Evolutionary conservation across 2,329 filamentous ascomycete species (phyloP), one percentile per base, ranked within the genome.

Genomic region (Nigrospora sphaerica): DNA sequence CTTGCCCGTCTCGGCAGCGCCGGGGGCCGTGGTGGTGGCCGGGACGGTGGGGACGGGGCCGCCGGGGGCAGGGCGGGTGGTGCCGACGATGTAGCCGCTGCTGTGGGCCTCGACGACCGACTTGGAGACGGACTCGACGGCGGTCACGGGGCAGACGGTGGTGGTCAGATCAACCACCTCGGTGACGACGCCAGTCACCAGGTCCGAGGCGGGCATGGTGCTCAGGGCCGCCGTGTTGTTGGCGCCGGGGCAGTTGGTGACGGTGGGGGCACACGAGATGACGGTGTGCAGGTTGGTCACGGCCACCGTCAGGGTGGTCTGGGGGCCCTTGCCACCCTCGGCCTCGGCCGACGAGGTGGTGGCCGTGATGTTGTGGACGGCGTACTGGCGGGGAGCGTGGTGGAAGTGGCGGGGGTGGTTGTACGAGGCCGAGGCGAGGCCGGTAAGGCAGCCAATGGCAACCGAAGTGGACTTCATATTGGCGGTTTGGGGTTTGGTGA

Each of bases 101-200:
- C 54, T 57, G 57, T 63, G 59, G 35, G 55, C 60, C 19, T 50
- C 55, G 11, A 62, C 49, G 23, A 62, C 41, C 45, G 60, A 60
- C 55, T 56, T 62, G 14, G 61, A 61, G 44, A 62, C 50, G 31
- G 55, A 57, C 35, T 57, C 51, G 13, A 54, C 59, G 4, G 56
- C 62, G 32, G 60, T 57, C 10, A 65, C 62, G 13, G 65, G 65
- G 57, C 64, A 68, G 42, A 67, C 54, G 14, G 60, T 64, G 14
- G 63, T 67, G 45, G 62, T 66, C 31, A 65, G 50, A 32, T 63
- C 57, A 34, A 67, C 56, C 37, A 64, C 61, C 55, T 66, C 59
- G 16, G 65, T 67, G 33, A 64, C 58, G 6, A 61, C 54, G 32
- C 54, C 57, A 13, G 55, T 55, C 40, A 54, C 42, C 38, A 47